These are phyloP conservation scores for Salix koriyanagi DNA, from an alignment of 345 rosid genomes.

Conservation along the genomic window DNA sequence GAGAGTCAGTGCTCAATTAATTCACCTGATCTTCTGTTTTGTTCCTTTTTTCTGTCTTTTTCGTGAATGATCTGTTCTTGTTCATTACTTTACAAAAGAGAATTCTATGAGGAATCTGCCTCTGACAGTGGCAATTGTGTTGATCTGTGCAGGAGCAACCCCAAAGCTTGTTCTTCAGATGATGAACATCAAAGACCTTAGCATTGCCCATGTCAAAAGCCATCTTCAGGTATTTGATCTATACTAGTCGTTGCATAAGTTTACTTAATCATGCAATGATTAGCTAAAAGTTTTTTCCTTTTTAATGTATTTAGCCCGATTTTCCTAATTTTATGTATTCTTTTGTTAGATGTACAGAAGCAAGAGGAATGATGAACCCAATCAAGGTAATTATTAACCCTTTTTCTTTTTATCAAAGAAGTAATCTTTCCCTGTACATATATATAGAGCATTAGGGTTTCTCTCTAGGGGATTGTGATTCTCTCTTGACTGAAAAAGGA, in stretches of 20 bases:
- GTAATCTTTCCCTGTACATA: background rate
- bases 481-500: slow-evolving; percentile 4
- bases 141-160: slow-evolving; percentile 56
- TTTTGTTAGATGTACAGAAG: slow-evolving; percentile 43
- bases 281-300: background rate
- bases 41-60: background rate
- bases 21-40: background rate
- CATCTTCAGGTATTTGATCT: slow-evolving; percentile 61
- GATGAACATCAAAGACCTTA: slow-evolving; percentile 75
- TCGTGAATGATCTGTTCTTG: background rate
- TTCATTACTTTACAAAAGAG: background rate
- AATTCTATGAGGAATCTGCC: background rate
- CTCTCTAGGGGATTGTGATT: background rate
- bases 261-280: background rate
- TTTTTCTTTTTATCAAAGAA: background rate
- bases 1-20: slow-evolving; percentile 46
- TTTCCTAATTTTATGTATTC: background rate
- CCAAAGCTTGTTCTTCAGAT: slow-evolving; percentile 76
- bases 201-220: slow-evolving; percentile 83
- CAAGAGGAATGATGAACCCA: slow-evolving; percentile 23
- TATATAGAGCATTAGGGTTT: slow-evolving; percentile 30
- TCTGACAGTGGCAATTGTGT: background rate
- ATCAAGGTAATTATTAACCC: slow-evolving; percentile 14
- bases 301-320: background rate
- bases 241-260: background rate